Conservation (phyloP, 2,329 filamentous ascomycete genomes). For the Fusarium marasasianum region DNA sequence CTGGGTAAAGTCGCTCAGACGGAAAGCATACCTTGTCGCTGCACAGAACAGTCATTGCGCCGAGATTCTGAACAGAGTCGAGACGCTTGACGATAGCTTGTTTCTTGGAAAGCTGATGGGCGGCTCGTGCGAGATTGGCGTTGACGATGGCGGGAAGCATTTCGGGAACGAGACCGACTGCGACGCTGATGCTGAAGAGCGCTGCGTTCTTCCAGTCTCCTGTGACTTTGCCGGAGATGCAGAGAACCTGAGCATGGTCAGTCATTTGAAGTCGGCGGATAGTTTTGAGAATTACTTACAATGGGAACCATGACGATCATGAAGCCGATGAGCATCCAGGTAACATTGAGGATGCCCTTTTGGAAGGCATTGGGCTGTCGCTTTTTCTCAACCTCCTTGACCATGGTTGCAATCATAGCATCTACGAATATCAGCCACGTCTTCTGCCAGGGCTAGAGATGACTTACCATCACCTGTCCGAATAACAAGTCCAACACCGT, state of each 20-base stretch:
- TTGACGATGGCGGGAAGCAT: constrained; percentile 5
- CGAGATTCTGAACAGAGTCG: neutral
- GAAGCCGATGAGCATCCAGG: neutral
- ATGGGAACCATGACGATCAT: constrained; percentile 3
- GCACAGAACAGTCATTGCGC: neutral
- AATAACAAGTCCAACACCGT: neutral
- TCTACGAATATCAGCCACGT: neutral
- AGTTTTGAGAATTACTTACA: neutral
- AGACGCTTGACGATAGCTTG: neutral
- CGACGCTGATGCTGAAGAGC: neutral
- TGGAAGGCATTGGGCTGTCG: neutral
- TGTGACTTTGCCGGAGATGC: neutral
- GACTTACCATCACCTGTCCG: neutral
- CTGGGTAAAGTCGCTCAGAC: accelerated
- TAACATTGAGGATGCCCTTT: neutral
- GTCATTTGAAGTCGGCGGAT: accelerated
- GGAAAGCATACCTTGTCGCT: neutral
- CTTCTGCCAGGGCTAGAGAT: accelerated
- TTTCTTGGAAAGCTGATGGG: neutral
- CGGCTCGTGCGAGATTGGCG: neutral
- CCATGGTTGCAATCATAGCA: neutral
- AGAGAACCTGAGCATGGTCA: neutral
- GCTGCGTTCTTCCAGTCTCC: neutral
- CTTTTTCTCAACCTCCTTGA: neutral
- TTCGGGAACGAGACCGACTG: neutral